phyloP scores from a whole-genome alignment of 169 alveolate species.

The Eimeria maxima region DNA sequence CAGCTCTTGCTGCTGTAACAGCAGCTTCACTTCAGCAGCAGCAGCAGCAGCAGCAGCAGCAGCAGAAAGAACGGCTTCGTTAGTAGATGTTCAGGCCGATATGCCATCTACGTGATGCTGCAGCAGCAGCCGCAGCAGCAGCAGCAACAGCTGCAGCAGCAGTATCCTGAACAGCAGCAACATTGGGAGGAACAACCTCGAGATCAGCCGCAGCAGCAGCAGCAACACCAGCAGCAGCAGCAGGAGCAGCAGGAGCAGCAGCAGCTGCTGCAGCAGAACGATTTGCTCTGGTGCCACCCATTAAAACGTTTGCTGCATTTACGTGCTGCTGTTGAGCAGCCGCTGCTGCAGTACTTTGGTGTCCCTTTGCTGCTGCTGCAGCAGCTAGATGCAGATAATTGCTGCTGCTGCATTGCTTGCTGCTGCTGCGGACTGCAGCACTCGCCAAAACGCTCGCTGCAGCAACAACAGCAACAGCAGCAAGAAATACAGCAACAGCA shows the following conservation, averaged over 20 bases:
- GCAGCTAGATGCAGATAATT: slow-evolving; percentile 17
- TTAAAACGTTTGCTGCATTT: slow-evolving; percentile 17
- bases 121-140: slow-evolving; percentile 46
- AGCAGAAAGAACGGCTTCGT: neutral
- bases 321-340: slow-evolving; percentile 12
- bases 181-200: too few species aligned
- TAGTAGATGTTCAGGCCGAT: neutral
- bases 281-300: slow-evolving; percentile 15
- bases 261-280: slow-evolving; percentile 30
- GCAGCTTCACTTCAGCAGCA: too few species aligned
- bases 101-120: neutral
- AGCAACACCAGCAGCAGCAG: neutral
- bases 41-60: slow-evolving; percentile 24
- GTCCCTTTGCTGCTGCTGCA: slow-evolving; percentile 39
- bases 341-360: slow-evolving; percentile 27
- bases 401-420: slow-evolving; percentile 1
- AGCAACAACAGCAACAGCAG: too few species aligned
- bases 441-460: too few species aligned
- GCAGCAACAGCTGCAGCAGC: neutral
- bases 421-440: too few species aligned
- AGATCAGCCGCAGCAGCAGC: neutral
- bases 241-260: too few species aligned
- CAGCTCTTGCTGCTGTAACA: too few species aligned
- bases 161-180: too few species aligned
- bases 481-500: neutral